Percentiles rank a stretch among this genome's conserved stretches.
These are phyloP conservation scores for Chlamydomonas sp. DNA, from an alignment of 139 green algal species.

Conservation along the genomic window DNA sequence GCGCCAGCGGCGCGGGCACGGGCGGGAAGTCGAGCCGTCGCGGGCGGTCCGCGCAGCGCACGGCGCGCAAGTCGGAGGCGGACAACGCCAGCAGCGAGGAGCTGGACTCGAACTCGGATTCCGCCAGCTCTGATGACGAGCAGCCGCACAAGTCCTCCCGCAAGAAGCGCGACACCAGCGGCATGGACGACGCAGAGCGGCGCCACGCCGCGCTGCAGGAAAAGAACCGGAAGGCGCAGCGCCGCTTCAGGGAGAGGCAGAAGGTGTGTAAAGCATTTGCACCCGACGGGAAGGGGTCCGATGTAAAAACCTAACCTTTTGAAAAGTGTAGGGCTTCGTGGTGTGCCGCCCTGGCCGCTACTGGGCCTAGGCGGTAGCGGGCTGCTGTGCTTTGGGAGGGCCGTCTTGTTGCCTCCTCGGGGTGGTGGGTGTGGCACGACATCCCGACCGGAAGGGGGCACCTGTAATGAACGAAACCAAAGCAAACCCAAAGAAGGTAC, in stretches of 20 bases:
- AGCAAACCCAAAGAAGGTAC: too few relatives aligned
- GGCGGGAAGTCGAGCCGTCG: background rate
- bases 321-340: background rate
- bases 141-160: conserved; percentile 22
- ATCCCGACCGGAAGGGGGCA: too few relatives aligned
- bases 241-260: conserved; percentile 74
- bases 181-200: conserved; percentile 53
- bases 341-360: background rate
- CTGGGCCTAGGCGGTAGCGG: too few relatives aligned
- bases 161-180: conserved; percentile 48
- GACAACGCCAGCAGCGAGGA: background rate
- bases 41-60: background rate
- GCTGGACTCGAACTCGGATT: conserved; percentile 24
- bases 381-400: too few relatives aligned
- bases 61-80: background rate
- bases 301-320: background rate
- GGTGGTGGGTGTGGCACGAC: too few relatives aligned
- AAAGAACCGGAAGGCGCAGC: conserved; percentile 76
- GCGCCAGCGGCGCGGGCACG: background rate
- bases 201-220: conserved; percentile 72
- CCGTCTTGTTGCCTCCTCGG: too few relatives aligned
- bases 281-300: background rate
- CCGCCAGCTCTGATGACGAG: conserved; percentile 14
- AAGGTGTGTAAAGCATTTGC: conserved; percentile 45
- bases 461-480: too few relatives aligned